Evolutionary conservation across 2,329 filamentous ascomycete genomes (phyloP).

Genomic region (Colletotrichum limetticola): DNA sequence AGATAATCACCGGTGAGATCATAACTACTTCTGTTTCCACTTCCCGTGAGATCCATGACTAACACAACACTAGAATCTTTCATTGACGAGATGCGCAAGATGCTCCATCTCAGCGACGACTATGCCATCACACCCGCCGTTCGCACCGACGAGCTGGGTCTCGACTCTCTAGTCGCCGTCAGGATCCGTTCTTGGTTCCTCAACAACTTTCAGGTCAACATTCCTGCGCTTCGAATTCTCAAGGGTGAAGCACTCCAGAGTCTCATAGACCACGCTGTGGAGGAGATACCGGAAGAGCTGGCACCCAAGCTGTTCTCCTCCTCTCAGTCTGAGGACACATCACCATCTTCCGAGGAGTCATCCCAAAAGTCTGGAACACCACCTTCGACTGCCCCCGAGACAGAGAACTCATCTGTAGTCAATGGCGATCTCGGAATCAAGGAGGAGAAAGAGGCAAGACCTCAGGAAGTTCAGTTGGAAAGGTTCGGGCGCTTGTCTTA

Average conservation of each 20-base stretch:
- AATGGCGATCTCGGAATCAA: neutral
- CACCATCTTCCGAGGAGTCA: neutral
- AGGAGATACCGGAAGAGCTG: neutral
- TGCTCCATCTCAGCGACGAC: conserved; percentile 36
- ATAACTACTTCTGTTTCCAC: neutral
- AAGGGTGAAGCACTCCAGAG: conserved; percentile 18
- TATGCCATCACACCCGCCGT: conserved; percentile 12
- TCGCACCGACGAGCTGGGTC: conserved; percentile 36
- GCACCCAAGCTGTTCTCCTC: neutral
- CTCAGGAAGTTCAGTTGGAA: neutral
- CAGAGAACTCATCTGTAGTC: neutral
- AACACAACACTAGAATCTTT: neutral
- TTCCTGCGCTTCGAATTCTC: conserved; percentile 58
- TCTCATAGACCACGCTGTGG: neutral
- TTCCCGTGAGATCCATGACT: neutral
- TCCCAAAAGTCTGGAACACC: neutral
- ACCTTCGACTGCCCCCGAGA: neutral
- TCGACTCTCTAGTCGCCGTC: conserved; percentile 42
- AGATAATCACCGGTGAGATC: neutral
- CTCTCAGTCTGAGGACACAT: neutral
- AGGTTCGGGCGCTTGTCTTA: neutral
- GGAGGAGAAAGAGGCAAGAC: neutral
- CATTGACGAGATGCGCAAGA: conserved; percentile 18
- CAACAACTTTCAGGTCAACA: conserved; percentile 53
- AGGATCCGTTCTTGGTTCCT: conserved; percentile 59